These are phyloP conservation scores for Orychophragmus violaceus DNA, from an alignment of 345 rosid genomes.

Conservation along the genomic window DNA sequence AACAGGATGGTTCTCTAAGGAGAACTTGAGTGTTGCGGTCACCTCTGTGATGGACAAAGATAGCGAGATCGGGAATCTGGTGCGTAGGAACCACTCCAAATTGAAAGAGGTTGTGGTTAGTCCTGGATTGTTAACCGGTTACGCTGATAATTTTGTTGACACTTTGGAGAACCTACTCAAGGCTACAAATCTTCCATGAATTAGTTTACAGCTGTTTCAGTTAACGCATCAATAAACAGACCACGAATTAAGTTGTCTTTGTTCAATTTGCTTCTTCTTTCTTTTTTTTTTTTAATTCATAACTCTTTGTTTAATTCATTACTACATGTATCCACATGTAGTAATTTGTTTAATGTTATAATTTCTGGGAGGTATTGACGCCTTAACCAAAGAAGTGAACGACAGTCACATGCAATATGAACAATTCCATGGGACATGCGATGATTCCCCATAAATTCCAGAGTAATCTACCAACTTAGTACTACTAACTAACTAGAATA, in stretches of 20 bases:
- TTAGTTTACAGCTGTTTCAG: neutral
- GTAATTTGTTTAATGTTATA: neutral
- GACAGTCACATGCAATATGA: neutral
- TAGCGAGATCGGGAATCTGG: slow-evolving; percentile 5
- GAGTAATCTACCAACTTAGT: too few species aligned
- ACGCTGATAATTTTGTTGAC: neutral
- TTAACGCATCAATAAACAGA: neutral
- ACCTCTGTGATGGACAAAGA: slow-evolving; percentile 31
- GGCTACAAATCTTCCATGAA: neutral
- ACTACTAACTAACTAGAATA: too few species aligned
- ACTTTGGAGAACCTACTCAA: slow-evolving; percentile 6
- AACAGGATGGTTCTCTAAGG: slow-evolving; percentile 32
- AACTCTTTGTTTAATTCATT: neutral
- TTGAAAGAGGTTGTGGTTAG: slow-evolving; percentile 15
- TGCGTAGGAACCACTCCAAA: slow-evolving; percentile 23
- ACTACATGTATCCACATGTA: neutral
- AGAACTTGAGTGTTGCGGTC: slow-evolving; percentile 25
- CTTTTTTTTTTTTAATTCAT: neutral
- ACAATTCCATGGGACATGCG: neutral
- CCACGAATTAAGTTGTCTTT: neutral
- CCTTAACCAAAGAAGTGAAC: neutral
- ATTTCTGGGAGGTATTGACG: neutral
- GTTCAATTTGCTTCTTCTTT: too few species aligned
- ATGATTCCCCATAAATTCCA: too few species aligned
- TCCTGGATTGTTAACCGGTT: slow-evolving; percentile 8